These are phyloP conservation scores for Schizochytrium sp. DNA, from an alignment of 108 stramenopile species.

Conservation along the genomic window DNA sequence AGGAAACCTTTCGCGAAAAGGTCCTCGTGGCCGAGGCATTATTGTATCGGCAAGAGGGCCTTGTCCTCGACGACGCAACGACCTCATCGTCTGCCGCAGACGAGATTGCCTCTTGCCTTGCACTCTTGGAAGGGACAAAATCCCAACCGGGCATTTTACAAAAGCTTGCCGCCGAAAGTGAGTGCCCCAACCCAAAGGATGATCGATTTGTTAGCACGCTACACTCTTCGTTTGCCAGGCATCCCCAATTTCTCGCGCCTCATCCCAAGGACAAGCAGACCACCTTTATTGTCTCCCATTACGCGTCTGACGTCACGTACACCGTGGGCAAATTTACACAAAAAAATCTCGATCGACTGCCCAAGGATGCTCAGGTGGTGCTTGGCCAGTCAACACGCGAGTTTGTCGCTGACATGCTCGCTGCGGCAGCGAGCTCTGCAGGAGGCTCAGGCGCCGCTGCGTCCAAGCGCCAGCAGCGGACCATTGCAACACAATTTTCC, in stretches of 20 bases:
- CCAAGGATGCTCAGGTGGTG: constrained; percentile 7
- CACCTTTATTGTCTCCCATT: constrained; percentile 20
- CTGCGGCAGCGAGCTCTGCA: neutral
- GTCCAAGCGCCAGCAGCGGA: neutral
- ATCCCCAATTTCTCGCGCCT: neutral
- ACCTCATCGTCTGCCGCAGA: neutral
- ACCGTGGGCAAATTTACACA: constrained; percentile 21
- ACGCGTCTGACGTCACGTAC: constrained; percentile 22
- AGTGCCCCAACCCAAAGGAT: neutral
- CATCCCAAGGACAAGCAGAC: neutral
- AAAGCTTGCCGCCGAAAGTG: neutral
- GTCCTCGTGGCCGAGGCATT: constrained; percentile 5
- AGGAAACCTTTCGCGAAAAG: neutral
- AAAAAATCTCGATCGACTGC: constrained; percentile 32
- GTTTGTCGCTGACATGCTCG: constrained; percentile 18
- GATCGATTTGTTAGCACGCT: neutral
- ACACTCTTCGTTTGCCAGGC: neutral
- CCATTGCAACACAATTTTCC: neutral
- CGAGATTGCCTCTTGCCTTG: neutral
- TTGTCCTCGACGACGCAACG: neutral
- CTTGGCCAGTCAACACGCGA: neutral
- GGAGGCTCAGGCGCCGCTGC: neutral
- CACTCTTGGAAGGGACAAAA: neutral
- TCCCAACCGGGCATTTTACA: neutral
- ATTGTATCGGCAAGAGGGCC: constrained; percentile 9